Percentiles rank a stretch among this genome's conserved stretches.
These are phyloP conservation scores for Lathyrus tuberosus DNA, from an alignment of 306 rosid species.

Conservation along the genomic window DNA sequence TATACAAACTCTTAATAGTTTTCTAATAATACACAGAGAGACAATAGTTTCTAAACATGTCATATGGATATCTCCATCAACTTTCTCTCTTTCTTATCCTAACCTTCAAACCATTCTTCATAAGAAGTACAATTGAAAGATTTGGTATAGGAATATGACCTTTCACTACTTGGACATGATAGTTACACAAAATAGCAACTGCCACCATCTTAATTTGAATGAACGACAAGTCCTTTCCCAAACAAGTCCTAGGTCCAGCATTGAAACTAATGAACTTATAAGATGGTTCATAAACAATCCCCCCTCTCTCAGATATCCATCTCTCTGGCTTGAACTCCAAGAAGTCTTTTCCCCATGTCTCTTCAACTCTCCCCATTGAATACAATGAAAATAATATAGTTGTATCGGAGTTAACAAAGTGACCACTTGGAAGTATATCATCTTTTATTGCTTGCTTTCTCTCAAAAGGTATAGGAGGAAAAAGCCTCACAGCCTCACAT, in stretches of 20 bases:
- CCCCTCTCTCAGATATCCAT: conserved; percentile 55
- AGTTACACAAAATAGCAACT: conserved; percentile 40
- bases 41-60: background rate
- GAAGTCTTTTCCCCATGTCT: conserved; percentile 60
- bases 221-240: conserved; percentile 53
- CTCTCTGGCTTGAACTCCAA: conserved; percentile 70
- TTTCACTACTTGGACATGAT: conserved; percentile 34
- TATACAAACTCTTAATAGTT: background rate
- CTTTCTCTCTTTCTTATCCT: conserved; percentile 24
- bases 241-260: conserved; percentile 61
- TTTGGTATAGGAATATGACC: conserved; percentile 28
- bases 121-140: conserved; percentile 47
- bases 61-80: background rate
- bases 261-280: conserved; percentile 56
- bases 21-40: background rate
- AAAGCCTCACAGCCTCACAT: conserved; percentile 58
- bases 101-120: conserved; percentile 57
- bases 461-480: conserved; percentile 54
- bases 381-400: conserved; percentile 41
- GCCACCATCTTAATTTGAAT: conserved; percentile 53
- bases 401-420: conserved; percentile 14
- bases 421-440: conserved; percentile 64
- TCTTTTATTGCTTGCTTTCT: conserved; percentile 29
- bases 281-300: conserved; percentile 45
- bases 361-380: conserved; percentile 59